A percentile compares a stretch with the other conserved stretches of the same genome.
Conservation (phyloP, 1,139 yeast genomes). For the Hyphopichia burtonii region DNA sequence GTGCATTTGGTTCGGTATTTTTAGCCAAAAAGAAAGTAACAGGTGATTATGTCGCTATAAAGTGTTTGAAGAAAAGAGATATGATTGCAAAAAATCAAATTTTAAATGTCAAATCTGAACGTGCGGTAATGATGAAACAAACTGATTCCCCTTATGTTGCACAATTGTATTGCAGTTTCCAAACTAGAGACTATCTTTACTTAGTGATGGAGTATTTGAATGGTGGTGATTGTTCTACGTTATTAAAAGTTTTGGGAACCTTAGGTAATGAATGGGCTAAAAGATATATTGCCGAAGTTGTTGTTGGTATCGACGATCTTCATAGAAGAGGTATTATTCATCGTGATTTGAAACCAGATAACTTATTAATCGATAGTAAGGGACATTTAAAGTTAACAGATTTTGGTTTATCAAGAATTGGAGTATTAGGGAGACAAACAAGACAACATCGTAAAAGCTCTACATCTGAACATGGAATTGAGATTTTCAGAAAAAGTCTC, state of each 20-base stretch:
- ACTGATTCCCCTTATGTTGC: slow-evolving; percentile 94
- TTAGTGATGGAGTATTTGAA: slow-evolving; percentile 95
- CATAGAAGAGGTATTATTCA: slow-evolving; percentile 90
- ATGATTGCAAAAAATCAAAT: slow-evolving; percentile 98
- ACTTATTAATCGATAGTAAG: slow-evolving; percentile 74
- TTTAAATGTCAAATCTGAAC: slow-evolving; percentile 87
- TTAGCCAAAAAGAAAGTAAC: slow-evolving; percentile 79
- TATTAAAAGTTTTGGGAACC: slow-evolving; percentile 77
- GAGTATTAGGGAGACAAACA: slow-evolving; percentile 79
- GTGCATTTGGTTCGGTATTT: slow-evolving; percentile 96
- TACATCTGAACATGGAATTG: slow-evolving; percentile 46
- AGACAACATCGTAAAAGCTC: slow-evolving; percentile 42
- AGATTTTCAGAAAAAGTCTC: slow-evolving; percentile 35
- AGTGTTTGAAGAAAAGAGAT: slow-evolving; percentile 89
- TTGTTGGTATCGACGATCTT: slow-evolving; percentile 85
- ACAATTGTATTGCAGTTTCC: slow-evolving; percentile 83
- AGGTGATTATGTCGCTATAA: slow-evolving; percentile 94
- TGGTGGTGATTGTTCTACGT: slow-evolving; percentile 94
- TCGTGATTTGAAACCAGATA: slow-evolving; percentile 94
- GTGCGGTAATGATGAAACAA: slow-evolving; percentile 97
- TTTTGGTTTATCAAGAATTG: slow-evolving; percentile 90
- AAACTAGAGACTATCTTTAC: slow-evolving; percentile 81
- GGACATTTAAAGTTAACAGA: slow-evolving; percentile 95
- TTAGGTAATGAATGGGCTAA: slow-evolving; percentile 86
- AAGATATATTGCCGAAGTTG: slow-evolving; percentile 84